Conservation (phyloP, 768 basidiomycete genomes). For the Cyclocybe cylindracea region DNA sequence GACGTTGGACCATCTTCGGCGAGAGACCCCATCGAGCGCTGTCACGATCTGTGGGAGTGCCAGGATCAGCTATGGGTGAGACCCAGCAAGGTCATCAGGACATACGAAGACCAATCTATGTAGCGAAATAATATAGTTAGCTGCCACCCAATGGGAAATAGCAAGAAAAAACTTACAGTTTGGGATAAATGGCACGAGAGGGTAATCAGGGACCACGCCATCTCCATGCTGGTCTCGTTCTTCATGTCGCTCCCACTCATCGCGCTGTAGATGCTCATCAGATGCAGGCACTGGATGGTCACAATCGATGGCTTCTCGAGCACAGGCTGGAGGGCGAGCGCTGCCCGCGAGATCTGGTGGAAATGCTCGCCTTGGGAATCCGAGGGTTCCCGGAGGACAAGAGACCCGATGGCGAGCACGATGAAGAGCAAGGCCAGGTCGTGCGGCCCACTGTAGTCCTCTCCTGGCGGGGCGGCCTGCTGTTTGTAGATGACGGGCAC, state of each 20-base stretch:
- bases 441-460: constrained; percentile 44
- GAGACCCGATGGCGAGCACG: constrained; percentile 56
- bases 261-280: constrained; percentile 69
- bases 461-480: constrained; percentile 41
- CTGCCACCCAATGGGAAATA: neutral
- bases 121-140: neutral
- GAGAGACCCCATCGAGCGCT: constrained; percentile 65
- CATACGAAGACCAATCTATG: constrained; percentile 69
- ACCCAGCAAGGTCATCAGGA: constrained; percentile 6
- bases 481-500: constrained; percentile 63
- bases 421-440: constrained; percentile 54
- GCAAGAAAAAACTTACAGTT: constrained; percentile 44
- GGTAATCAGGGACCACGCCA: constrained; percentile 67
- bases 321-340: constrained; percentile 66
- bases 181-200: constrained; percentile 68
- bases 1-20: constrained; percentile 60
- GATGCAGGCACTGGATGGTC: constrained; percentile 69
- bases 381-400: constrained; percentile 36
- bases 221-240: constrained; percentile 70
- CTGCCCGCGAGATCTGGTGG: constrained; percentile 64
- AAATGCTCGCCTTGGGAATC: constrained; percentile 59
- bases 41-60: constrained; percentile 55
- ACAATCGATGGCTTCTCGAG: constrained; percentile 71
- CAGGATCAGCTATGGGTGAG: neutral
- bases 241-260: constrained; percentile 66